Evolutionary conservation across 2,329 filamentous ascomycete genomes (phyloP).

Genomic region (Trichoderma sp.): DNA sequence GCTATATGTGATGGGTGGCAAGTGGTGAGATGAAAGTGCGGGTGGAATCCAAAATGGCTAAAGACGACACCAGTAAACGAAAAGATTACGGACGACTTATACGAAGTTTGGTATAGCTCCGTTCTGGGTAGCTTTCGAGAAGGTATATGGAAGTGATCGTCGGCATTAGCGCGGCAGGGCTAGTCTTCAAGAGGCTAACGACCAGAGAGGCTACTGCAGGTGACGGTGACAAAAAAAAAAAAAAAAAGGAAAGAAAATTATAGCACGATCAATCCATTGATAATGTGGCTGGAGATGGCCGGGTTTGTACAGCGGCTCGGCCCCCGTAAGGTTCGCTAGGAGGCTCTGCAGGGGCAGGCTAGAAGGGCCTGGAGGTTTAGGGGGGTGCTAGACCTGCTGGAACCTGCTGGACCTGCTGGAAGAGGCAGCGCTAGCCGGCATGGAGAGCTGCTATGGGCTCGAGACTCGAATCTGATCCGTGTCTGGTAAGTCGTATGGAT

Average conservation of each 20-base stretch:
- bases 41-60: not conserved
- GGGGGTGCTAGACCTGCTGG: not conserved
- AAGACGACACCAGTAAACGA: not conserved
- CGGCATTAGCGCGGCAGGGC: not conserved
- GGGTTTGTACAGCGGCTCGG: conserved; percentile 15
- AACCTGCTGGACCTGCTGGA: conserved; percentile 1
- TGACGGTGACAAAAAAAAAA: not conserved
- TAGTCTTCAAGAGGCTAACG: not conserved
- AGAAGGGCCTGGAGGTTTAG: not conserved
- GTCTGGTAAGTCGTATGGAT: not conserved
- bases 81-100: not conserved
- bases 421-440: not conserved
- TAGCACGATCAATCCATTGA: not conserved
- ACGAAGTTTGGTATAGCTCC: conserved; percentile 10
- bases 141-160: conserved; percentile 16
- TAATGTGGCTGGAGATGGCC: conserved; percentile 11
- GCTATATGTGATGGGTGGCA: not conserved
- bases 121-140: conserved; percentile 19
- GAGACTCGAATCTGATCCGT: not conserved
- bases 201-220: not conserved
- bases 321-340: conserved; percentile 17
- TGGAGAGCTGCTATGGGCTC: not conserved
- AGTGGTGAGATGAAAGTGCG: not conserved
- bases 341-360: not conserved
- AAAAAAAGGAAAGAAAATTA: not conserved